Evolutionary conservation across 768 basidiomycete species (phyloP).

Genomic region (Candolleomyces efflorescens): DNA sequence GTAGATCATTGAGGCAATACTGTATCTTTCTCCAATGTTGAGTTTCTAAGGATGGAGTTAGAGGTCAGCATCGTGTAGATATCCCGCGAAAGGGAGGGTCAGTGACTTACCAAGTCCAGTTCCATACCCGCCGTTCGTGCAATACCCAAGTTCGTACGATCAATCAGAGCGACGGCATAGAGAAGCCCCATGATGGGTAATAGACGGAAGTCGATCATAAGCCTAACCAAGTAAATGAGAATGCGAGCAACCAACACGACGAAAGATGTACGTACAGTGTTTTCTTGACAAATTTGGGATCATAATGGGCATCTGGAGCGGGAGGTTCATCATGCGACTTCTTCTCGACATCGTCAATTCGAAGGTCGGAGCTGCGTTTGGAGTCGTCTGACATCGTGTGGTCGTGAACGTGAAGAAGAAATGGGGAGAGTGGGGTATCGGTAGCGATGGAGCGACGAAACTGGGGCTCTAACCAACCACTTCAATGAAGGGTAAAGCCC

Average conservation of each 20-base stretch:
- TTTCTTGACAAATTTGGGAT: slow-evolving; percentile 16
- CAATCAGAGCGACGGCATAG: slow-evolving; percentile 31
- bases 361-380: background rate
- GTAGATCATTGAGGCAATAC: slow-evolving; percentile 29
- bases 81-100: background rate
- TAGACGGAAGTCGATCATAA: slow-evolving; percentile 28
- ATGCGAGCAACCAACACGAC: background rate
- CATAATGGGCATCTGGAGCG: slow-evolving; percentile 8
- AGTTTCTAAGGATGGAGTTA: slow-evolving; percentile 18
- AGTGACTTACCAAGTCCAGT: slow-evolving; percentile 21
- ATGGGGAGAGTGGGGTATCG: too few species aligned
- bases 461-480: too few species aligned
- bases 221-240: slow-evolving; percentile 16
- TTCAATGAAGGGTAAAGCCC: too few species aligned
- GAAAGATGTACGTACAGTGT: slow-evolving; percentile 14
- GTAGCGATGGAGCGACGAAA: too few species aligned
- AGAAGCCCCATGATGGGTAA: slow-evolving; percentile 30
- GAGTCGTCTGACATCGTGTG: background rate
- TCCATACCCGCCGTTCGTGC: slow-evolving; percentile 35
- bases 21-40: slow-evolving; percentile 27
- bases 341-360: background rate
- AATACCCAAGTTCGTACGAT: slow-evolving; percentile 33
- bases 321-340: background rate
- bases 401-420: too few species aligned
- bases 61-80: background rate